Evolutionary conservation across 2,329 filamentous ascomycete genomes (phyloP), one percentile per base, ranked within the genome.

Genomic region (Ophidiomyces ophidiicola): DNA sequence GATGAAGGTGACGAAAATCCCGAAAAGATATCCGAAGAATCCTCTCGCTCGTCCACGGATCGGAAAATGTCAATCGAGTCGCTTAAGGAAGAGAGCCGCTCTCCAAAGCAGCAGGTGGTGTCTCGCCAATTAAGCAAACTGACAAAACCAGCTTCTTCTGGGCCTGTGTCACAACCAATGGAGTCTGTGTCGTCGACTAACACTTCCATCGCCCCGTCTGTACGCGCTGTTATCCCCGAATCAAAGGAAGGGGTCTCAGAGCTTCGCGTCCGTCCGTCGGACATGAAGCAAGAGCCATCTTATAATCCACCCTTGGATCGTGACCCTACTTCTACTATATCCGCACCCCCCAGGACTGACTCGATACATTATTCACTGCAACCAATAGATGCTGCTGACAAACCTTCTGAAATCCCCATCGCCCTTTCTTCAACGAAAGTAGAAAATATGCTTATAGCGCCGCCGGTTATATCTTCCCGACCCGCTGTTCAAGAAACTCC

Each of bases 41-140:
- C 63, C 7, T 61, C 62, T 29, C 66, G 69, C 33, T 54, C 59
- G 10, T 61, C 62, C 41, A 57, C 63, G 17, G 57, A 61, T 20
- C 59, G 63, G 3, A 68, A 68, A 50, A 59, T 61, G 17, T 67
- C 64, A 3, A 48, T 54, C 29, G 66, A 68, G 36, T 63, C 60
- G 7, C 38, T 63, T 14, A 56, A 53, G 12, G 59, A 59, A 14
- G 61, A 63, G n/a, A 47, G 52, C 12, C 56, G 54, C 37, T 42
- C 52, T 15, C 34, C 50, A 3, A 60, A 58, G 32, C 48, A 52
- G 17, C 47, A 54, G 29, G 44, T 42, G 7, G 50, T 49, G 29
- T 61, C 69, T 6, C 74, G 79, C 47, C 68, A 76, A 44, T 68
- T 72, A 3, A 76, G 72, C 62, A 86, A 84, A 57, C 64, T 85